Evolutionary conservation across 2,329 filamentous ascomycete genomes (phyloP).

Genomic region (Arthroderma sp.): DNA sequence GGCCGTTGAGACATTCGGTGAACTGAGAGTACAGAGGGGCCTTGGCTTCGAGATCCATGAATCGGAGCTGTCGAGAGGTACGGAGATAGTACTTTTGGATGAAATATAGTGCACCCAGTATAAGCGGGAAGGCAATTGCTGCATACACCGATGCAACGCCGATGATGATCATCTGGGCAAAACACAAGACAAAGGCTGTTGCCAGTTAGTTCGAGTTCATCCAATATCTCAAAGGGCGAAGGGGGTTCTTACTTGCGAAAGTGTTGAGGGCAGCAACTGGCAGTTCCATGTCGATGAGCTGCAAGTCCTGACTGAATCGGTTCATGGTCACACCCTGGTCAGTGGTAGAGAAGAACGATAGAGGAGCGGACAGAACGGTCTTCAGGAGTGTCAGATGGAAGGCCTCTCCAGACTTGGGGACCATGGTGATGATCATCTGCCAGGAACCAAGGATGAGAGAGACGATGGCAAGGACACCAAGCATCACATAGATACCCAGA

Average conservation of each 20-base stretch:
- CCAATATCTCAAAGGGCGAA: not conserved
- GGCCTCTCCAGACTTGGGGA: constrained; percentile 40
- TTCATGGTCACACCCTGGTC: constrained; percentile 34
- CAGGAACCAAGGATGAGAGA: constrained; percentile 29
- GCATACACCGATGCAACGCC: constrained; percentile 30
- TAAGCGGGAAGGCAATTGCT: constrained; percentile 30
- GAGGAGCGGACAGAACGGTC: constrained; percentile 38
- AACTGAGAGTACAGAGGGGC: constrained; percentile 48
- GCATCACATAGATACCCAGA: constrained; percentile 31
- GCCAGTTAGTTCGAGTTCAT: constrained; percentile 7
- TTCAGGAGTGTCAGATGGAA: constrained; percentile 40
- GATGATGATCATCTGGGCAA: constrained; percentile 29
- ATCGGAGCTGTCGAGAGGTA: constrained; percentile 48
- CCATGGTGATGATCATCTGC: constrained; percentile 43
- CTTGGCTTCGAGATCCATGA: constrained; percentile 51
- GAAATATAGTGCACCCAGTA: constrained; percentile 27
- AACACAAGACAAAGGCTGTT: constrained; percentile 26
- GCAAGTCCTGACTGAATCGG: constrained; percentile 36
- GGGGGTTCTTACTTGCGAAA: constrained; percentile 28
- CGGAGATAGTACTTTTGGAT: constrained; percentile 46
- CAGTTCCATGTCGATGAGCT: constrained; percentile 35
- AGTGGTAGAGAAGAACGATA: constrained; percentile 33
- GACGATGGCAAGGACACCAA: constrained; percentile 28
- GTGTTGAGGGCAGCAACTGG: constrained; percentile 32
- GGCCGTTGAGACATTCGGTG: constrained; percentile 44